Evolutionary conservation across 192 early-diverging fungal genomes (phyloP).

Genomic region (Backusella parvicylindrica): DNA sequence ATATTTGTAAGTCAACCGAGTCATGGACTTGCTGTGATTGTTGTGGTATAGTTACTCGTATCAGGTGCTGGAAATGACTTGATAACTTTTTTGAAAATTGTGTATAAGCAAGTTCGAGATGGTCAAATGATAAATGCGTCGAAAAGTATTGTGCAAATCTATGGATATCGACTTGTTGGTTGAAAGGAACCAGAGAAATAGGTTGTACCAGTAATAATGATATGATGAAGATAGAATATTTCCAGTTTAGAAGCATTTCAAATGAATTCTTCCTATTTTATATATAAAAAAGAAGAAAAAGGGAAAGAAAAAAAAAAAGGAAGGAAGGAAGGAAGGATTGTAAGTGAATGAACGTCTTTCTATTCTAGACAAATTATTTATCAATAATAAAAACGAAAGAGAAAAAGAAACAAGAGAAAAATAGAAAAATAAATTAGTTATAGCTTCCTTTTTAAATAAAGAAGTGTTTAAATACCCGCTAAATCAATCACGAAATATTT

Average conservation of each 20-base stretch:
- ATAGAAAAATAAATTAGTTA: background rate
- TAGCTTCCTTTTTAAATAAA: background rate
- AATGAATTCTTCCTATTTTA: background rate
- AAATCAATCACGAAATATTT: background rate
- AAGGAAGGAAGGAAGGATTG: background rate
- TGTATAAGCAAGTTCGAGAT: background rate
- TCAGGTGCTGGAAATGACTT: background rate
- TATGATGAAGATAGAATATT: background rate
- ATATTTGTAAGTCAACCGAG: background rate
- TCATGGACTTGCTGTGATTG: background rate
- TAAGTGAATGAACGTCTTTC: background rate
- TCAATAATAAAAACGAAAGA: background rate
- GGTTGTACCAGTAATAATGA: background rate
- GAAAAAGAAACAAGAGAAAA: background rate
- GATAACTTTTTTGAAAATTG: background rate
- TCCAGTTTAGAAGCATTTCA: background rate
- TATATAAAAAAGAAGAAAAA: background rate
- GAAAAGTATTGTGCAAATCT: background rate
- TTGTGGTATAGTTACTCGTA: background rate
- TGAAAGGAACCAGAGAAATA: background rate
- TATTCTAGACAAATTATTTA: background rate
- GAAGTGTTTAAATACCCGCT: background rate
- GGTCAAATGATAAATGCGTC: slow-evolving; percentile 4
- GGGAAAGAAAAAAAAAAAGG: background rate
- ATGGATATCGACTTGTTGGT: background rate